A percentile compares a stretch with the other conserved stretches of the same genome.
phyloP scores from a whole-genome alignment of 1,139 yeast species.

The Blastobotrys arbuscula region DNA sequence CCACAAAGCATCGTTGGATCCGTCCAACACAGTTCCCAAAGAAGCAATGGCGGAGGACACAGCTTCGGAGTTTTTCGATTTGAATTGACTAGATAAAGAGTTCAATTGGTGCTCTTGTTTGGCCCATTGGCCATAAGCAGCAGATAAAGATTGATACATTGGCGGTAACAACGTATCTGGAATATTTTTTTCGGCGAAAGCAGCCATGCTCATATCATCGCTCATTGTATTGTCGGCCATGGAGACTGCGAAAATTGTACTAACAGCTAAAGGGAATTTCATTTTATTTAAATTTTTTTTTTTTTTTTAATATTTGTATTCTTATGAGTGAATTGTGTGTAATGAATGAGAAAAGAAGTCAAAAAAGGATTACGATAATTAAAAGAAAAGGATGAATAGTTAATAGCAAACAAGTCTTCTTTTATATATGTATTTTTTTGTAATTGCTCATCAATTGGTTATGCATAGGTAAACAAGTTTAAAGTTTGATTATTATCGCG shows the following conservation, averaged over 20 bases:
- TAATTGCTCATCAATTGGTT: too few species aligned
- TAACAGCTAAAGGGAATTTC: background rate
- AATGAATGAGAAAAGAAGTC: background rate
- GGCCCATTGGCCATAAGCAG: slow-evolving; percentile 1
- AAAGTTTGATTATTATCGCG: too few species aligned
- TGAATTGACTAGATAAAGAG: background rate
- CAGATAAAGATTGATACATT: background rate
- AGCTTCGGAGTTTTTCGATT: background rate
- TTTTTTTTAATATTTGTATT: too few species aligned
- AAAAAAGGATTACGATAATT: background rate
- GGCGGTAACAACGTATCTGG: slow-evolving; percentile 1
- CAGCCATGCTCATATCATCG: background rate
- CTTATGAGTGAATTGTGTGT: background rate
- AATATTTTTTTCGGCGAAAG: background rate
- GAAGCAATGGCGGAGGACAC: background rate
- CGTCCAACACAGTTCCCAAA: slow-evolving; percentile 3
- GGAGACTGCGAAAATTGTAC: background rate
- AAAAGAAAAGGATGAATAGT: background rate
- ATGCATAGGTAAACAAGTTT: too few species aligned
- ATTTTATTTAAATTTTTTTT: too few species aligned
- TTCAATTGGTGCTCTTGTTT: background rate
- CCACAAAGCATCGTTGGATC: slow-evolving; percentile 17
- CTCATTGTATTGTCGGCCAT: background rate
- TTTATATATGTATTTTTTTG: background rate
- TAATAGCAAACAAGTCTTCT: background rate